These are phyloP conservation scores for Blumeria hordei DNA, from an alignment of 2,329 filamentous ascomycete genomes.

Conservation along the genomic window DNA sequence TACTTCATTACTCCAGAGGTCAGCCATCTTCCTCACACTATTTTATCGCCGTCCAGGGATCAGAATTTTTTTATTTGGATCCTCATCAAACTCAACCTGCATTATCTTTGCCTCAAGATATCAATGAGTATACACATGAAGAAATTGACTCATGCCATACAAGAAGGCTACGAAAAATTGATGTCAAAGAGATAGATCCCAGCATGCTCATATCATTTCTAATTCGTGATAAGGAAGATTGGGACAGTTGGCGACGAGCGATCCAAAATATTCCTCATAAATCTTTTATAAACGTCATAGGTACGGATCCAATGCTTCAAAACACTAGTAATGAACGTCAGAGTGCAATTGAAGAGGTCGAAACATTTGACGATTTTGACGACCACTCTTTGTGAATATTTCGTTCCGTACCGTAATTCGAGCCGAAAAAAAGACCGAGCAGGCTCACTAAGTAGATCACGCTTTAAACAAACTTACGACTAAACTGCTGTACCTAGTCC, in stretches of 20 bases:
- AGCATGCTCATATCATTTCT: constrained; percentile 94
- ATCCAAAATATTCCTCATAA: constrained; percentile 58
- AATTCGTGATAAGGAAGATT: constrained; percentile 61
- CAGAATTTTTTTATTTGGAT: constrained; percentile 80
- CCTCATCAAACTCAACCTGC: constrained; percentile 67
- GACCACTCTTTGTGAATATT: constrained; percentile 11
- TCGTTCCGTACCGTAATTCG: no score
- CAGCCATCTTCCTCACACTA: constrained; percentile 64
- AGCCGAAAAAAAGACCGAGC: no score
- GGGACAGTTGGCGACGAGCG: constrained; percentile 57
- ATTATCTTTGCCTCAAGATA: constrained; percentile 36
- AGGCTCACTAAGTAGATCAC: no score
- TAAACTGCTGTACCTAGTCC: no score
- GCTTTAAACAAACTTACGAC: no score
- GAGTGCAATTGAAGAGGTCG: constrained; percentile 66
- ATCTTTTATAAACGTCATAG: constrained; percentile 62
- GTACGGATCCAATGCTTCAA: constrained; percentile 34
- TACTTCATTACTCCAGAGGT: constrained; percentile 30
- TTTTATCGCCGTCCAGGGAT: constrained; percentile 48
- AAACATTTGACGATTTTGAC: constrained; percentile 57
- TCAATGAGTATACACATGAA: constrained; percentile 36
- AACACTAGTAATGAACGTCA: constrained; percentile 33
- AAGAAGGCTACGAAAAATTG: constrained; percentile 54
- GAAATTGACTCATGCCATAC: constrained; percentile 76
- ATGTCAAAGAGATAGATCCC: constrained; percentile 84